phyloP scores from a whole-genome alignment of 306 rosid genomes.

The Cicer yamashitae region DNA sequence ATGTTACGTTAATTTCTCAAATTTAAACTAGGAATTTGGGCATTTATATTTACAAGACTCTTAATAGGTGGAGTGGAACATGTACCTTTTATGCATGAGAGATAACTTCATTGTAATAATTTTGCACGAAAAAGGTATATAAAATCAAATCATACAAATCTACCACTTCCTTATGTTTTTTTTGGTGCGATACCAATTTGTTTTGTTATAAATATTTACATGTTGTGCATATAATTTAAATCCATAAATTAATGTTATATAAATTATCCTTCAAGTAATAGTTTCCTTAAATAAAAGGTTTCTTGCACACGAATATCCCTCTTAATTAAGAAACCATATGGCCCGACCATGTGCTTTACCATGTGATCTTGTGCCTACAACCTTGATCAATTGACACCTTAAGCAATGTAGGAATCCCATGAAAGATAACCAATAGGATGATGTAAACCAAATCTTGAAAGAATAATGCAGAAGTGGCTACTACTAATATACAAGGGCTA shows the following conservation, averaged over 20 bases:
- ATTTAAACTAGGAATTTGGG: no score
- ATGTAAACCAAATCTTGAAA: constrained; percentile 16
- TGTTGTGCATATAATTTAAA: no score
- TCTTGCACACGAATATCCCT: not conserved
- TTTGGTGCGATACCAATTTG: no score
- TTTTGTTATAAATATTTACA: no score
- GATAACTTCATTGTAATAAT: constrained; percentile 1
- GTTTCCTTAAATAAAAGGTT: not conserved
- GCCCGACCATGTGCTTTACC: constrained; percentile 28
- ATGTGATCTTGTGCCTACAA: constrained; percentile 19
- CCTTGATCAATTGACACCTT: constrained; percentile 20
- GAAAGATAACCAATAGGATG: constrained; percentile 28
- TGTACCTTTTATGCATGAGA: not conserved
- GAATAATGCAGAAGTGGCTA: constrained; percentile 9
- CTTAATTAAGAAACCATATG: constrained; percentile 17
- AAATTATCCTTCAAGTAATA: not conserved
- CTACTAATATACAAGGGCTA: not conserved
- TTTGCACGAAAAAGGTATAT: not conserved
- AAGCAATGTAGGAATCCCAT: constrained; percentile 29
- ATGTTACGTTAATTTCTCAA: no score
- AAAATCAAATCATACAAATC: no score
- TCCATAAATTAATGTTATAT: no score
- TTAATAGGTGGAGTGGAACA: no score
- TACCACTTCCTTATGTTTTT: no score
- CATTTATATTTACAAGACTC: no score